Evolutionary conservation across 108 stramenopile genomes (phyloP).

Genomic region (Pseudonitzschia pungens): DNA sequence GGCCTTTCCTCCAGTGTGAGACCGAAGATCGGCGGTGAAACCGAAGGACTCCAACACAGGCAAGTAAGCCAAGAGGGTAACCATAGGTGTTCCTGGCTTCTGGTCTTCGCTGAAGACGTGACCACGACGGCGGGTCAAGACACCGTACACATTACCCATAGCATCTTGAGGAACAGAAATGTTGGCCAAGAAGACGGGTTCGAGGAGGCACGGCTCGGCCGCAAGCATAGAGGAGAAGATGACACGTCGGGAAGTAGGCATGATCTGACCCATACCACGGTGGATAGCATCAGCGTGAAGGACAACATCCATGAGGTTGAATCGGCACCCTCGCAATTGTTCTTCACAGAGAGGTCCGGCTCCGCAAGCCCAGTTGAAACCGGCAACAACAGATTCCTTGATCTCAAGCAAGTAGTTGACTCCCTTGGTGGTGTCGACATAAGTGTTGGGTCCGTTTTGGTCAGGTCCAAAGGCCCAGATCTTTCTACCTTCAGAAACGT

Average conservation of each 20-base stretch:
- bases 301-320: conserved; percentile 99
- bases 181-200: conserved; percentile 98
- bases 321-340: conserved; percentile 94
- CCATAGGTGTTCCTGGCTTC: conserved; percentile 96
- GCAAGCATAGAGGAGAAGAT: conserved; percentile 95
- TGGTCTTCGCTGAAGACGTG: conserved; percentile 99
- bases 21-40: conserved; percentile 98
- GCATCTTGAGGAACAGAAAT: conserved; percentile 98
- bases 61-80: conserved; percentile 98
- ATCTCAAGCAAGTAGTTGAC: conserved; percentile 99
- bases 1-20: conserved; percentile 99
- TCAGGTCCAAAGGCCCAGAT: conserved; percentile 99
- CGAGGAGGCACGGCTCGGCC: conserved; percentile 91
- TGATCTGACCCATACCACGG: conserved; percentile 99
- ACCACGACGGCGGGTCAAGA: conserved; percentile 98
- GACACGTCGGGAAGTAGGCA: conserved; percentile 99
- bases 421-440: conserved; percentile 99
- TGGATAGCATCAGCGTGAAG: conserved; percentile 99
- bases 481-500: conserved; percentile 97
- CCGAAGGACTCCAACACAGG: conserved; percentile 99
- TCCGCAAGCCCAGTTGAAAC: conserved; percentile 98
- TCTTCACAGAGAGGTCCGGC: conserved; percentile 98
- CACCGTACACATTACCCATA: conserved; percentile 99
- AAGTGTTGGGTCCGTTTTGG: conserved; percentile 97
- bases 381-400: conserved; percentile 99